These are phyloP conservation scores for Pythium phragmiticola DNA, from an alignment of 352 stramenopile species.

Conservation along the genomic window DNA sequence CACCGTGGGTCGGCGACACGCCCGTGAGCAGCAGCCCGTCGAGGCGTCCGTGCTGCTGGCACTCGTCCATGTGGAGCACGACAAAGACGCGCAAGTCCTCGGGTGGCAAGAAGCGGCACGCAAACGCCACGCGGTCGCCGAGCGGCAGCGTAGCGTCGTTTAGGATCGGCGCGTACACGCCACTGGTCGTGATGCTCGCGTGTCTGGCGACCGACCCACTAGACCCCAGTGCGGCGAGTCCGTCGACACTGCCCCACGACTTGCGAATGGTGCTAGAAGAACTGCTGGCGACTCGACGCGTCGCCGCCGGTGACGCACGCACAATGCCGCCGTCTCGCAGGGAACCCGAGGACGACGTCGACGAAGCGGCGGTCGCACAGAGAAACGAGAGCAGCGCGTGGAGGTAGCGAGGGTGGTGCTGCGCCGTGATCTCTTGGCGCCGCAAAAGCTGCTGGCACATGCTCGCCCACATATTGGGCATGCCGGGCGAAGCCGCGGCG, in stretches of 20 bases:
- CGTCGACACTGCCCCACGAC: slow-evolving; percentile 67
- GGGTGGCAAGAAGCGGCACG: slow-evolving; percentile 86
- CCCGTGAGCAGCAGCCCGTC: slow-evolving; percentile 91
- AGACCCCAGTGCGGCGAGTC: slow-evolving; percentile 34
- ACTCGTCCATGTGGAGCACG: slow-evolving; percentile 72
- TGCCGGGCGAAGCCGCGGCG: slow-evolving; percentile 27
- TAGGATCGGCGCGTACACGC: slow-evolving; percentile 76
- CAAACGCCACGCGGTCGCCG: slow-evolving; percentile 90
- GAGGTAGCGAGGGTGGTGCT: slow-evolving; percentile 69
- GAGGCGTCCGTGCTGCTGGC: slow-evolving; percentile 78
- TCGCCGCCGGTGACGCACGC: slow-evolving; percentile 2
- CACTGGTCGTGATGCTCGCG: slow-evolving; percentile 25
- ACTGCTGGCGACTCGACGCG: slow-evolving; percentile 12
- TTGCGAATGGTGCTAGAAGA: slow-evolving; percentile 29
- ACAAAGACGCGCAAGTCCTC: slow-evolving; percentile 87
- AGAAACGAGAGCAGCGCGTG: slow-evolving; percentile 81
- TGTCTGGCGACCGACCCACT: neutral
- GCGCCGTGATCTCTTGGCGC: slow-evolving; percentile 67
- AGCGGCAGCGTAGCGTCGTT: slow-evolving; percentile 84
- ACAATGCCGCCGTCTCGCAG: slow-evolving; percentile 11
- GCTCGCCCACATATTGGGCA: slow-evolving; percentile 60
- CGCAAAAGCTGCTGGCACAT: slow-evolving; percentile 82
- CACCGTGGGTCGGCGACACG: slow-evolving; percentile 64
- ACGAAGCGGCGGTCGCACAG: slow-evolving; percentile 32
- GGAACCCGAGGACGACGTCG: slow-evolving; percentile 25